Percentiles rank a stretch among this genome's conserved stretches.
These are phyloP conservation scores for Cyphellophora europaea DNA, from an alignment of 2,329 filamentous ascomycete genomes.

Conservation along the genomic window DNA sequence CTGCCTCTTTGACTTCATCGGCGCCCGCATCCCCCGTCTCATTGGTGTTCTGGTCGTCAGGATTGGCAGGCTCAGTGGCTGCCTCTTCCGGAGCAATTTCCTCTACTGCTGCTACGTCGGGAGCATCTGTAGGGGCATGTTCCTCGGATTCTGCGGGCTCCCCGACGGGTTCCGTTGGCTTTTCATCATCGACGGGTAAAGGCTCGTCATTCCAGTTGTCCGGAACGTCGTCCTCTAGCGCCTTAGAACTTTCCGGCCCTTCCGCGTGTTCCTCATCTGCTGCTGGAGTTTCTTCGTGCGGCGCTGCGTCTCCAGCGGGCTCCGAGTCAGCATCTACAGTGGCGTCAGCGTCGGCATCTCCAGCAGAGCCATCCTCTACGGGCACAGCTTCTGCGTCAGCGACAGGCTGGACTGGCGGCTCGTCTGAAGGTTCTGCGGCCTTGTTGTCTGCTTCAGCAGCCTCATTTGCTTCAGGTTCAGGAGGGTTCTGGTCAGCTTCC, in stretches of 20 bases:
- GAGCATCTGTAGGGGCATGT: too few relatives aligned
- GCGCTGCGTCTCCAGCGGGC: too few relatives aligned
- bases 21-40: not conserved
- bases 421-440: too few relatives aligned
- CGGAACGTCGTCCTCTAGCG: not conserved
- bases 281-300: not conserved
- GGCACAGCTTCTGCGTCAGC: too few relatives aligned
- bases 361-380: too few relatives aligned
- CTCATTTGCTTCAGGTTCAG: conserved; percentile 1
- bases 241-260: not conserved
- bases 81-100: conserved; percentile 1
- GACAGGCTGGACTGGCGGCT: too few relatives aligned
- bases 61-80: too few relatives aligned
- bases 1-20: conserved; percentile 2
- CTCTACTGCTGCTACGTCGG: conserved; percentile 10
- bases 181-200: not conserved
- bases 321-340: too few relatives aligned
- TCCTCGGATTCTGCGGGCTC: conserved; percentile 13
- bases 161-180: not conserved
- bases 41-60: not conserved
- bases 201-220: not conserved
- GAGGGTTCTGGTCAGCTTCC: too few relatives aligned
- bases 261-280: not conserved
- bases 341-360: too few relatives aligned
- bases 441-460: conserved; percentile 7